phyloP scores from a whole-genome alignment of 2,329 filamentous ascomycete genomes.

The Fusarium cyanostomum region DNA sequence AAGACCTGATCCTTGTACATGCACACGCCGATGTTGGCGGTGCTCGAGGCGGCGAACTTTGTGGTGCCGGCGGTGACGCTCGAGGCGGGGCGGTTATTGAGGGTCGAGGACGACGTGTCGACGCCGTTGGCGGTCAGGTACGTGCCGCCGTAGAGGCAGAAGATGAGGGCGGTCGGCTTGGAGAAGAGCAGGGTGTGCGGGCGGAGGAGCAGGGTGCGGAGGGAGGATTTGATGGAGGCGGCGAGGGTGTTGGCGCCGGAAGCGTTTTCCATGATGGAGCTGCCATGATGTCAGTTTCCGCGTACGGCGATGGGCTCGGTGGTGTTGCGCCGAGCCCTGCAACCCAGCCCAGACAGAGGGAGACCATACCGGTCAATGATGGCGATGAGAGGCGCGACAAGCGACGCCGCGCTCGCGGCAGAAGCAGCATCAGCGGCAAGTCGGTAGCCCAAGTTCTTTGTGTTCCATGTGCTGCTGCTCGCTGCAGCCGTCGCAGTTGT shows the following conservation, averaged over 20 bases:
- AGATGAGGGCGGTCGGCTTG: slow-evolving; percentile 74
- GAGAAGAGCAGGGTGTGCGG: slow-evolving; percentile 71
- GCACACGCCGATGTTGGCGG: slow-evolving; percentile 85
- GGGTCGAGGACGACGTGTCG: slow-evolving; percentile 79
- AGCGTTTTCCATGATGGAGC: slow-evolving; percentile 84
- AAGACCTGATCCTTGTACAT: slow-evolving; percentile 92
- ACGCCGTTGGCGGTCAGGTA: slow-evolving; percentile 89
- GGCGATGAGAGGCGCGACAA: slow-evolving; percentile 85
- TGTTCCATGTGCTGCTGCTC: slow-evolving; percentile 70
- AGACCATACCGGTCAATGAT: slow-evolving; percentile 81
- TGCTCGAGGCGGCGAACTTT: slow-evolving; percentile 83
- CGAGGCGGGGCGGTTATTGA: slow-evolving; percentile 64
- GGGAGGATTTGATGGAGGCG: slow-evolving; percentile 67
- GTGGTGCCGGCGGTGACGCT: slow-evolving; percentile 75
- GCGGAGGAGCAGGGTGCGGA: slow-evolving; percentile 64
- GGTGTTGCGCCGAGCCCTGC: slow-evolving; percentile 5
- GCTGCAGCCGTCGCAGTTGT: not conserved
- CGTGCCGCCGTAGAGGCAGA: slow-evolving; percentile 84
- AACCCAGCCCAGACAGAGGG: not conserved
- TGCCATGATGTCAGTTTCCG: slow-evolving; percentile 45
- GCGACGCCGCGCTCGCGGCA: slow-evolving; percentile 74
- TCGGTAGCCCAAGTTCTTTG: slow-evolving; percentile 73
- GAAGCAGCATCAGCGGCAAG: slow-evolving; percentile 74
- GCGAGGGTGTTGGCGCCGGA: slow-evolving; percentile 71
- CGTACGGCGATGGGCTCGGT: not conserved